Conservation (phyloP, 2,329 filamentous ascomycete genomes). For the Ampelomyces quisqualis region DNA sequence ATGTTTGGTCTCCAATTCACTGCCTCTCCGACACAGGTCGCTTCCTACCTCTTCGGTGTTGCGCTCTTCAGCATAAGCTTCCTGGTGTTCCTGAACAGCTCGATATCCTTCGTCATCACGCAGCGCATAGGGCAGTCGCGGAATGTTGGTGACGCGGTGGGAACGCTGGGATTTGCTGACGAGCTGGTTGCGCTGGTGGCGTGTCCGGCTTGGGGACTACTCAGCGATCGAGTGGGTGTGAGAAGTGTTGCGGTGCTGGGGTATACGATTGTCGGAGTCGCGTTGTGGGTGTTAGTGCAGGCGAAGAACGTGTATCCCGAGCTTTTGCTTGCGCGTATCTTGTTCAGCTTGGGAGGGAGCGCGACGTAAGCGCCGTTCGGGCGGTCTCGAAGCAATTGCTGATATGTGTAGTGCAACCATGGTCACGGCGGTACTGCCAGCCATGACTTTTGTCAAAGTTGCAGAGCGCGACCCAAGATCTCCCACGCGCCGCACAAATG, state of each 20-base stretch:
- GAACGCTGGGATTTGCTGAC: constrained; percentile 81
- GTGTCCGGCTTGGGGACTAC: constrained; percentile 75
- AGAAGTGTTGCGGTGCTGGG: constrained; percentile 66
- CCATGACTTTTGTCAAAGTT: constrained; percentile 52
- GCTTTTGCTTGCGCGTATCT: constrained; percentile 75
- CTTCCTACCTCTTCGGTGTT: constrained; percentile 77
- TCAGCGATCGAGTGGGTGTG: constrained; percentile 76
- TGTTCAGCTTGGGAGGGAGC: constrained; percentile 91
- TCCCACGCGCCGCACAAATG: constrained; percentile 32
- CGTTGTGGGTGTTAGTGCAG: constrained; percentile 80
- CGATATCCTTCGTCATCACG: constrained; percentile 80
- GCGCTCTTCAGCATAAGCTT: constrained; percentile 86
- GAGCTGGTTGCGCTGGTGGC: constrained; percentile 79
- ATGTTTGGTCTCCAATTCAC: constrained; percentile 53
- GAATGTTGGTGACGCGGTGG: constrained; percentile 75
- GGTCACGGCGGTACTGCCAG: constrained; percentile 92
- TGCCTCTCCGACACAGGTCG: constrained; percentile 57
- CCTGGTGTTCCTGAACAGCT: constrained; percentile 85
- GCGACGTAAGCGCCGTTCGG: constrained; percentile 63
- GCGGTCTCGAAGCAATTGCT: constrained; percentile 7
- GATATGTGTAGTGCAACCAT: constrained; percentile 66
- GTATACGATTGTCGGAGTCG: constrained; percentile 76
- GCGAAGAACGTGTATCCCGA: constrained; percentile 85
- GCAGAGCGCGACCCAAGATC: constrained; percentile 25
- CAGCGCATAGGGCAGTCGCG: constrained; percentile 74